Conservation (phyloP, 805 yeast genomes). For the Saccharomycopsis microspora region DNA sequence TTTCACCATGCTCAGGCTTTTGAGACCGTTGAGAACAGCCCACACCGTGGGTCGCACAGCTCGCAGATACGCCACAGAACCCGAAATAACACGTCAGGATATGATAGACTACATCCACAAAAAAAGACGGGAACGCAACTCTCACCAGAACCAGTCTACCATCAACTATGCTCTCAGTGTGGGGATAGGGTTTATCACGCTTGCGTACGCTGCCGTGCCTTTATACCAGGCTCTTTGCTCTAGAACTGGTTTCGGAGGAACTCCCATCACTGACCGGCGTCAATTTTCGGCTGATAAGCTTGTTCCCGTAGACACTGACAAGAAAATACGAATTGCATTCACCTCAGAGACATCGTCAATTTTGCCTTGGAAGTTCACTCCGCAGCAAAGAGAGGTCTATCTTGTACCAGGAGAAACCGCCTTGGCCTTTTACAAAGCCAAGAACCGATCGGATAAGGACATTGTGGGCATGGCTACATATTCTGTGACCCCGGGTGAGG, state of each 20-base stretch:
- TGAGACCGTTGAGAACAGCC: no score
- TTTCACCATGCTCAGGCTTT: no score
- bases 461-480: conserved; percentile 98
- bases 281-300: conserved; percentile 80
- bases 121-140: conserved; percentile 3
- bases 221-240: conserved; percentile 85
- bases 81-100: conserved; percentile 2
- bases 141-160: conserved; percentile 10
- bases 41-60: no score
- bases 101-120: conserved; percentile 9
- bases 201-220: conserved; percentile 88
- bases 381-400: conserved; percentile 87
- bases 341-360: conserved; percentile 86
- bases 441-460: conserved; percentile 74
- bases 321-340: conserved; percentile 72
- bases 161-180: conserved; percentile 12
- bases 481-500: conserved; percentile 91
- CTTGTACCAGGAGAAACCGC: conserved; percentile 98
- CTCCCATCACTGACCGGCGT: conserved; percentile 76
- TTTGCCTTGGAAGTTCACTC: conserved; percentile 90
- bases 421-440: conserved; percentile 87
- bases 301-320: conserved; percentile 76
- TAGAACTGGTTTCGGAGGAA: conserved; percentile 93
- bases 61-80: no score
- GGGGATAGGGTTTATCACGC: conserved; percentile 49